Percentiles rank a stretch among this genome's conserved stretches.
phyloP scores from a whole-genome alignment of 208 protist genomes.

The Acanthamoeba pearcei region DNA sequence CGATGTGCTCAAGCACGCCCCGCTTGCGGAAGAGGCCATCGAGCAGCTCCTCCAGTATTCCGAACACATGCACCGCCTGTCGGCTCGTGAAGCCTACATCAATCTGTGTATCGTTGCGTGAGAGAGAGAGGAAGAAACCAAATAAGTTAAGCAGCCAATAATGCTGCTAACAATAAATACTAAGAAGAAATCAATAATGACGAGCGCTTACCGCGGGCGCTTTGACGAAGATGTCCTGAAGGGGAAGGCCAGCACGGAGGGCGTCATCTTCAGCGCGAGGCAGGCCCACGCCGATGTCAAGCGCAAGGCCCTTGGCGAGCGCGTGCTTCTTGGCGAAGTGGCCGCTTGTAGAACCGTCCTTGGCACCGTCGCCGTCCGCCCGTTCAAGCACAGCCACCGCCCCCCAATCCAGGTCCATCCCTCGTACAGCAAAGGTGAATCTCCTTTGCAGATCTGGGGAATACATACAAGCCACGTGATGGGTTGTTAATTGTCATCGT shows the following conservation, averaged over 20 bases:
- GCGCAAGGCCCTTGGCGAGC: neutral
- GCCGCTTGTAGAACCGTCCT: neutral
- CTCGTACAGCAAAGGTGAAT: neutral
- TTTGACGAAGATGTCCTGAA: constrained; percentile 38
- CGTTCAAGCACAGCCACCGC: neutral
- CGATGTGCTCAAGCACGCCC: constrained; percentile 7
- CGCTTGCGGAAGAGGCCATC: constrained; percentile 42
- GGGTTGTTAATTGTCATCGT: neutral
- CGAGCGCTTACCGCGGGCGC: neutral
- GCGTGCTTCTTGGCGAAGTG: constrained; percentile 1
- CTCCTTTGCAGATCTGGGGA: neutral
- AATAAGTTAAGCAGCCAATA: neutral
- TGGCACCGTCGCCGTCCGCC: neutral
- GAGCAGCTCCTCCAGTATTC: constrained; percentile 41
- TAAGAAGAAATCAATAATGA: too few species aligned
- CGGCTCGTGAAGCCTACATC: constrained; percentile 35
- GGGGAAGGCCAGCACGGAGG: neutral
- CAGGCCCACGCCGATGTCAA: neutral
- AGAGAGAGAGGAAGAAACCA: too few species aligned
- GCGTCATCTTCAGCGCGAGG: neutral
- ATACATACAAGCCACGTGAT: neutral
- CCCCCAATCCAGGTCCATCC: neutral
- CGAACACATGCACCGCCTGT: constrained; percentile 39
- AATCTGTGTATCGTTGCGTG: neutral
- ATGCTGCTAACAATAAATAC: neutral